phyloP scores from a whole-genome alignment of 1,284 basidiomycete species.

The Puccinia hordei region DNA sequence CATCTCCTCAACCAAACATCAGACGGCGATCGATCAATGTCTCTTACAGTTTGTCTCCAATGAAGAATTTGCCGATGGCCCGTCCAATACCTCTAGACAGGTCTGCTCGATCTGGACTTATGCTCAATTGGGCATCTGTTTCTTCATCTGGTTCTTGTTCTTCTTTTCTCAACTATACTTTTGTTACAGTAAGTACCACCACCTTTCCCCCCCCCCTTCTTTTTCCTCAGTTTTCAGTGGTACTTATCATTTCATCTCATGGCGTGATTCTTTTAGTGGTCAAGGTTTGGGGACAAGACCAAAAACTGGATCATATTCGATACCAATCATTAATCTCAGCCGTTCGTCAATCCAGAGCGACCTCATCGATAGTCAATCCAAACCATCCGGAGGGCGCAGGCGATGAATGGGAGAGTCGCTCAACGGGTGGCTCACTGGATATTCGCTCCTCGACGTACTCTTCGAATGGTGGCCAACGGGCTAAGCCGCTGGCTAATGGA shows the following conservation, averaged over 20 bases:
- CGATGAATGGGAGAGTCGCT: slow-evolving; percentile 24
- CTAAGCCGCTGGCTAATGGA: neutral
- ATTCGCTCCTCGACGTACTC: neutral
- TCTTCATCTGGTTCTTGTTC: slow-evolving; percentile 41
- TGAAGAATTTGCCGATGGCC: neutral
- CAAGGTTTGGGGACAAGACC: slow-evolving; percentile 39
- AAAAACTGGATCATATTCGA: slow-evolving; percentile 38
- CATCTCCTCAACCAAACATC: slow-evolving; percentile 38
- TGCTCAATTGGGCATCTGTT: slow-evolving; percentile 40
- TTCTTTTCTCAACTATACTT: slow-evolving; percentile 20
- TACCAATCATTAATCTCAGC: slow-evolving; percentile 47
- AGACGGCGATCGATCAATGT: slow-evolving; percentile 36
- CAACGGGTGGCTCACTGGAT: slow-evolving; percentile 10
- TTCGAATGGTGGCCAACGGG: neutral
- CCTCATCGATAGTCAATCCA: neutral
- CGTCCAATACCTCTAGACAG: neutral
- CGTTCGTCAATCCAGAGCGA: slow-evolving; percentile 25
- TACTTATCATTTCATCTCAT: no score
- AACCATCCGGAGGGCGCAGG: neutral
- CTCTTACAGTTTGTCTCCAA: slow-evolving; percentile 31
- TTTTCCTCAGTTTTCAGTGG: neutral
- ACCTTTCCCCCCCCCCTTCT: neutral
- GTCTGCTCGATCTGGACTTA: slow-evolving; percentile 44
- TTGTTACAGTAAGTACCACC: slow-evolving; percentile 35
- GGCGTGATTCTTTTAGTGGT: slow-evolving; percentile 3